Evolutionary conservation across 805 yeast species (phyloP).

Genomic region (Debaryomyces castellii): DNA sequence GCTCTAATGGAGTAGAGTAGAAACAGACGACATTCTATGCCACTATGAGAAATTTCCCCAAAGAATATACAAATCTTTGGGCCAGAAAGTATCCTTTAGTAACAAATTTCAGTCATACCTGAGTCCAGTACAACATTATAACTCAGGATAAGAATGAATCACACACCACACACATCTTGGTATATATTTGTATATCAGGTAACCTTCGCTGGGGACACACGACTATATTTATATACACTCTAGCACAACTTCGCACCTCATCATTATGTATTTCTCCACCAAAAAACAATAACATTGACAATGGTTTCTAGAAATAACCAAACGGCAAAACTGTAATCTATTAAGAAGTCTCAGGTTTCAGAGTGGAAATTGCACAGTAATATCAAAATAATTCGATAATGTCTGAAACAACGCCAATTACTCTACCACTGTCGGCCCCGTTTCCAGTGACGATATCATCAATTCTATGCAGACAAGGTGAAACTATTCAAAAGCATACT

Average conservation of each 20-base stretch:
- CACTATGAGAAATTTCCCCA: too few relatives aligned
- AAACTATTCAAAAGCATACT: constrained; percentile 48
- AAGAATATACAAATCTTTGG: too few relatives aligned
- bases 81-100: too few relatives aligned
- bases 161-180: too few relatives aligned
- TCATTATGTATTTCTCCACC: constrained; percentile 1
- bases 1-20: too few relatives aligned
- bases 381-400: constrained; percentile 9
- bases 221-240: background rate
- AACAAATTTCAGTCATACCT: too few relatives aligned
- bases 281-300: background rate
- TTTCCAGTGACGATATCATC: constrained; percentile 67
- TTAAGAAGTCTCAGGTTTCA: background rate
- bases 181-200: too few relatives aligned
- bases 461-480: constrained; percentile 46
- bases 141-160: too few relatives aligned
- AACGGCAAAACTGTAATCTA: background rate
- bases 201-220: too few relatives aligned
- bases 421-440: constrained; percentile 60
- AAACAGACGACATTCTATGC: too few relatives aligned
- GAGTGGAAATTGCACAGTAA: background rate
- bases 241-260: background rate
- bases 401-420: constrained; percentile 46
- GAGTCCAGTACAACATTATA: too few relatives aligned
- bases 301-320: background rate